Conservation (phyloP, 805 yeast genomes). For the Torulaspora indica region DNA sequence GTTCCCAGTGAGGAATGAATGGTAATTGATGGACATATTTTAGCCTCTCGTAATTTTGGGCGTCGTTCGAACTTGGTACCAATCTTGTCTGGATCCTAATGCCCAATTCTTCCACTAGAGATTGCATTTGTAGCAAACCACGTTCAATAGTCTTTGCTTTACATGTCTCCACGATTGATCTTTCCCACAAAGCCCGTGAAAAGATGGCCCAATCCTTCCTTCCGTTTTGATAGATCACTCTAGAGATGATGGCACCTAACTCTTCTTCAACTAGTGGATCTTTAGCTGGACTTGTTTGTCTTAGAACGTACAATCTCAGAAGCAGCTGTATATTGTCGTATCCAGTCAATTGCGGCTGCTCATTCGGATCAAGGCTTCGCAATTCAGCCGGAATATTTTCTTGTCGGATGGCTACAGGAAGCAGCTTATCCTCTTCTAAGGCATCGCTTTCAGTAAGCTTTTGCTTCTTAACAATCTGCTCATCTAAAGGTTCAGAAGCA, state of each 20-base stretch:
- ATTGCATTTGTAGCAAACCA: slow-evolving; percentile 88
- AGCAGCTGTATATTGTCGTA: slow-evolving; percentile 72
- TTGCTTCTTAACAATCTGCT: slow-evolving; percentile 38
- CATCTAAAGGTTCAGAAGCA: slow-evolving; percentile 45
- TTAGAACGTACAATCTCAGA: slow-evolving; percentile 57
- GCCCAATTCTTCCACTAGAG: slow-evolving; percentile 84
- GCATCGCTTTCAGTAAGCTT: slow-evolving; percentile 38
- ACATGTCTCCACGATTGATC: slow-evolving; percentile 76
- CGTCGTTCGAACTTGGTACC: slow-evolving; percentile 42
- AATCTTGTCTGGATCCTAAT: slow-evolving; percentile 54
- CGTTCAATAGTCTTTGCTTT: slow-evolving; percentile 86
- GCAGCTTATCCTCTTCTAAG: slow-evolving; percentile 41
- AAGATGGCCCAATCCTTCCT: slow-evolving; percentile 61
- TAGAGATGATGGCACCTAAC: slow-evolving; percentile 64
- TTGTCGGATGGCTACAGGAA: slow-evolving; percentile 60
- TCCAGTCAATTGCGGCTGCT: slow-evolving; percentile 68
- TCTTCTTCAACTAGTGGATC: slow-evolving; percentile 76
- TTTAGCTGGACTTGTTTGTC: slow-evolving; percentile 66
- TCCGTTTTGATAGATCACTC: slow-evolving; percentile 54
- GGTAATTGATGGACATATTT: slow-evolving; percentile 71
- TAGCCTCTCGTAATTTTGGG: slow-evolving; percentile 43
- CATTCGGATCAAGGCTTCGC: slow-evolving; percentile 64
- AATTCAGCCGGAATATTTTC: slow-evolving; percentile 59
- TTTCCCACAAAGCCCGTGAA: slow-evolving; percentile 81
- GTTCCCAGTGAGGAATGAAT: slow-evolving; percentile 74